Conservation (phyloP, 164 flowering plant genomes). For the Annona cherimola region DNA sequence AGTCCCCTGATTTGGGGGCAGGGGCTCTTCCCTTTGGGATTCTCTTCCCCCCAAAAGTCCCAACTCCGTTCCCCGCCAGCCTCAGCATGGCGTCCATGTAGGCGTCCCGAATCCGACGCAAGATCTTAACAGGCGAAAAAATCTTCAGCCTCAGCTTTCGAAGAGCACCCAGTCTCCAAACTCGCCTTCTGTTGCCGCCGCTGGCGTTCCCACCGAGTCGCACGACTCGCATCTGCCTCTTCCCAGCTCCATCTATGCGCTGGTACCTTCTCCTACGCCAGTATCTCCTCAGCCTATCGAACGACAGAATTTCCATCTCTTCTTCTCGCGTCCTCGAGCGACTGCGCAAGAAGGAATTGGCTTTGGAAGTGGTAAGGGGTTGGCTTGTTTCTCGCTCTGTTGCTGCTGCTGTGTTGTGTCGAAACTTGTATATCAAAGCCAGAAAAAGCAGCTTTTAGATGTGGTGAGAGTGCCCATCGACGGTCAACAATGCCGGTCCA, state of each 20-base stretch:
- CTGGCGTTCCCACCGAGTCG: neutral
- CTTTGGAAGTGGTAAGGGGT: neutral
- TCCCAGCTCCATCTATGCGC: constrained; percentile 8
- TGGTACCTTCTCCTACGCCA: constrained; percentile 9
- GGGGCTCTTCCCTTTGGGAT: neutral
- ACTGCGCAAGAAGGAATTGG: neutral
- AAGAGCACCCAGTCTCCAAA: neutral
- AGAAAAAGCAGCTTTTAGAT: no score
- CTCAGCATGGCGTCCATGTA: constrained; percentile 9
- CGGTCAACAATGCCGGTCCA: no score
- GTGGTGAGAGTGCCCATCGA: no score
- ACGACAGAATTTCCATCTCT: neutral
- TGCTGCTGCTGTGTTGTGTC: neutral
- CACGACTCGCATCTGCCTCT: constrained; percentile 2
- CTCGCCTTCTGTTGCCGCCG: constrained; percentile 6
- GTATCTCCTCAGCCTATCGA: constrained; percentile 4
- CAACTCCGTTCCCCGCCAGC: neutral
- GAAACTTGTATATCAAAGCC: no score
- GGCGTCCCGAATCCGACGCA: constrained; percentile 6
- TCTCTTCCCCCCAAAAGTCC: neutral
- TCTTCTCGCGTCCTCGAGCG: neutral
- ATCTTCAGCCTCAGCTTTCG: neutral
- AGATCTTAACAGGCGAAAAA: constrained; percentile 5
- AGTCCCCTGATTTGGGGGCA: neutral
- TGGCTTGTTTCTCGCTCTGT: neutral